phyloP scores from a whole-genome alignment of 1,139 yeast genomes.

The Meyerozyma athensensis region DNA sequence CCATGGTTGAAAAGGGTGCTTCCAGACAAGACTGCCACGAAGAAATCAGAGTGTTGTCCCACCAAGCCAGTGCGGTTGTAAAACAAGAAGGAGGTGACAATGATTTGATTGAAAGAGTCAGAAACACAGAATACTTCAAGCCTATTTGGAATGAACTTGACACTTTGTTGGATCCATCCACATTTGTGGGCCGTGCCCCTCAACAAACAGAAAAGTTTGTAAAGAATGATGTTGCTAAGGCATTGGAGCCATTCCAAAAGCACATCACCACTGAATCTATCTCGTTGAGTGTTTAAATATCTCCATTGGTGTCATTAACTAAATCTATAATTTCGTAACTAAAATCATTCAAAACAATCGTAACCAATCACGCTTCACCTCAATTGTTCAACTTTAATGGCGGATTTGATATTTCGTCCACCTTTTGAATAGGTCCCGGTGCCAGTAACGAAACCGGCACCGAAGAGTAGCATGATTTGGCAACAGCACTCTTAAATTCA shows the following conservation, averaged over 20 bases:
- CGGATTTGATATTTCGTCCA: background rate
- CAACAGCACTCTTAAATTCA: conserved; percentile 1
- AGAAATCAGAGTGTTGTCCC: conserved; percentile 92
- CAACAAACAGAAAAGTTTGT: conserved; percentile 95
- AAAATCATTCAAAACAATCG: no score
- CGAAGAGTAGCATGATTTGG: background rate
- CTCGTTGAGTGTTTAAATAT: conserved; percentile 34
- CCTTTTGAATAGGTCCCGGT: background rate
- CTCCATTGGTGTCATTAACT: background rate
- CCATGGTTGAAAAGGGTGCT: conserved; percentile 97
- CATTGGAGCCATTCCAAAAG: conserved; percentile 65
- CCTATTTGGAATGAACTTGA: conserved; percentile 89
- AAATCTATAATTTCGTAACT: background rate
- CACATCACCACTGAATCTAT: conserved; percentile 62
- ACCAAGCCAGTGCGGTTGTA: conserved; percentile 95
- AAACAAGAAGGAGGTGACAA: conserved; percentile 99
- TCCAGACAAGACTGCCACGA: conserved; percentile 99
- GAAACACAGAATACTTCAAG: conserved; percentile 72
- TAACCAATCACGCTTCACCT: background rate
- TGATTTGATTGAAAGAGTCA: conserved; percentile 87
- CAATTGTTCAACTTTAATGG: background rate
- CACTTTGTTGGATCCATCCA: conserved; percentile 76
- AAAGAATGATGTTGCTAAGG: conserved; percentile 75
- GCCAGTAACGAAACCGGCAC: background rate
- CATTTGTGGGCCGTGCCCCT: conserved; percentile 98